Percentiles rank a stretch among this genome's conserved stretches.
These are phyloP conservation scores for Clarkia xantiana DNA, from an alignment of 345 rosid species.

Conservation along the genomic window DNA sequence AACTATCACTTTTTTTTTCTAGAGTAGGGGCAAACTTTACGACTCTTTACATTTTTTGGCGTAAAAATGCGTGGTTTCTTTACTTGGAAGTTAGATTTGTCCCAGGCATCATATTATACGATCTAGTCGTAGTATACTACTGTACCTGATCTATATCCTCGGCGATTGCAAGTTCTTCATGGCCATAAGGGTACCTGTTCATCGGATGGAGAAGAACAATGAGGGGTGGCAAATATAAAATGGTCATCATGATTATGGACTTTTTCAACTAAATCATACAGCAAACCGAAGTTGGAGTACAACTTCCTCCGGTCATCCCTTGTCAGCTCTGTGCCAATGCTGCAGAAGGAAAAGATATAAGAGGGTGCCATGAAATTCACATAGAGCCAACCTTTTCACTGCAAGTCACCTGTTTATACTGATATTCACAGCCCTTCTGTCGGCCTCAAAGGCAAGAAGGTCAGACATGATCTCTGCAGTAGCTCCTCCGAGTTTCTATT, in stretches of 20 bases:
- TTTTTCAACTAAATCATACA: slow-evolving; percentile 32
- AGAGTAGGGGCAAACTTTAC: too few relatives aligned
- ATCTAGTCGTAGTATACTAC: background rate
- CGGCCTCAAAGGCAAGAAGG: slow-evolving; percentile 93
- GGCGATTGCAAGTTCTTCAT: slow-evolving; percentile 13
- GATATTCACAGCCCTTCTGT: slow-evolving; percentile 91
- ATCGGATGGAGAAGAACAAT: background rate
- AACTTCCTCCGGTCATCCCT: slow-evolving; percentile 91
- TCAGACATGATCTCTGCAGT: slow-evolving; percentile 97
- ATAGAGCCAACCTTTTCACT: background rate
- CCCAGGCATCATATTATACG: too few relatives aligned
- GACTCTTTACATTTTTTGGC: too few relatives aligned
- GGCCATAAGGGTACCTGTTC: slow-evolving; percentile 11
- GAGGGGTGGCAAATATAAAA: background rate
- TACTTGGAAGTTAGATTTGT: too few relatives aligned
- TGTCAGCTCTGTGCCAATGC: slow-evolving; percentile 98
- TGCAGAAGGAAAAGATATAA: slow-evolving; percentile 13
- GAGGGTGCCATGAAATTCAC: background rate
- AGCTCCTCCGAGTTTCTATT: slow-evolving; percentile 95
- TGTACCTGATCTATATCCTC: slow-evolving; percentile 16
- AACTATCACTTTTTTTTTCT: too few relatives aligned
- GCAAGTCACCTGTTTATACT: slow-evolving; percentile 64
- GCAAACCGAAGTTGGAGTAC: slow-evolving; percentile 88
- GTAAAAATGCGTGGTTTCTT: too few relatives aligned
- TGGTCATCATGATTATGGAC: background rate